Conservation (phyloP, 805 yeast genomes). For the Kluyveromyces lactis region DNA sequence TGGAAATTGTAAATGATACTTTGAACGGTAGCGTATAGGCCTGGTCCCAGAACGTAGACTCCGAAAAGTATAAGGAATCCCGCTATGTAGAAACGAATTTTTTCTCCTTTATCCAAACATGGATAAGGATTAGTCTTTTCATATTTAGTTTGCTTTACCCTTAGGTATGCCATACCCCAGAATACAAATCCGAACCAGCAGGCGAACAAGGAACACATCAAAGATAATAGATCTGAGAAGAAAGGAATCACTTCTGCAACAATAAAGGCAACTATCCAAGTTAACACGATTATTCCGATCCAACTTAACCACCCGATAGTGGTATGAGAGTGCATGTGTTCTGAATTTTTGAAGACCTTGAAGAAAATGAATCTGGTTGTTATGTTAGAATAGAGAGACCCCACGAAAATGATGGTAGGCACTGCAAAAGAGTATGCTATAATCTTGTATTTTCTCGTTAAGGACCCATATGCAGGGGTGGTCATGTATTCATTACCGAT, state of each 20-base stretch:
- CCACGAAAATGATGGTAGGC: constrained; percentile 50
- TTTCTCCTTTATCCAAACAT: constrained; percentile 25
- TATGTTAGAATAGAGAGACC: constrained; percentile 47
- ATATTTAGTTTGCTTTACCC: constrained; percentile 32
- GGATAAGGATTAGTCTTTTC: constrained; percentile 22
- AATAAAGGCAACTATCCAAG: constrained; percentile 49
- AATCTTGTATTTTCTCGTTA: constrained; percentile 39
- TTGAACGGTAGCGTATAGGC: constrained; percentile 46
- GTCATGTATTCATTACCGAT: constrained; percentile 47
- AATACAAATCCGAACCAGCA: constrained; percentile 61
- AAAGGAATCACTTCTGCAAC: constrained; percentile 61
- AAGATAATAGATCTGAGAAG: constrained; percentile 46
- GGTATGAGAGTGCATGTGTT: constrained; percentile 42
- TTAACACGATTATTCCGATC: constrained; percentile 34
- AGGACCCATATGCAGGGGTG: constrained; percentile 53
- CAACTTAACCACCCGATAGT: constrained; percentile 45
- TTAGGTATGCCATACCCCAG: constrained; percentile 52
- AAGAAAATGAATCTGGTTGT: constrained; percentile 45
- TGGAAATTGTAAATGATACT: constrained; percentile 46
- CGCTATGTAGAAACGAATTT: constrained; percentile 32
- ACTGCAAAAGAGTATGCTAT: constrained; percentile 53
- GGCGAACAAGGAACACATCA: constrained; percentile 55
- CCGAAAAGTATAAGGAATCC: constrained; percentile 38
- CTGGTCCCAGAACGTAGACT: constrained; percentile 50
- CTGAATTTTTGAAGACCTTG: constrained; percentile 35